A percentile compares a stretch with the other conserved stretches of the same genome.
Conservation (phyloP, 2,329 filamentous ascomycete species). For the Penicillium sp. region DNA sequence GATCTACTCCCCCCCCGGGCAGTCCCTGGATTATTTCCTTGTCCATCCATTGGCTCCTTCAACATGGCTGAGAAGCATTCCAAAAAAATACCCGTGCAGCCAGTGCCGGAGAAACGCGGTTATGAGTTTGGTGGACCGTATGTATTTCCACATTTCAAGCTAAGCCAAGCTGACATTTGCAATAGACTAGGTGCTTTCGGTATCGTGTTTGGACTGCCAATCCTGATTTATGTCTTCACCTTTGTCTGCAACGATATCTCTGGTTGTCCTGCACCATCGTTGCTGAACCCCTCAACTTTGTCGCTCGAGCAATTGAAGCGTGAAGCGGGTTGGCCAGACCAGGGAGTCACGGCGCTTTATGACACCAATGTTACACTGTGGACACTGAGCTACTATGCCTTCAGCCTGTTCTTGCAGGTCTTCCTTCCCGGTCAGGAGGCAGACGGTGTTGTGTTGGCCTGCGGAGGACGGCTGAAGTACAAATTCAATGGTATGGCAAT, state of each 20-base stretch:
- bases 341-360: slow-evolving; percentile 61
- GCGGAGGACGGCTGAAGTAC: slow-evolving; percentile 69
- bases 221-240: slow-evolving; percentile 67
- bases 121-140: slow-evolving; percentile 44
- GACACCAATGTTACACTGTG: slow-evolving; percentile 62
- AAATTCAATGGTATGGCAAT: slow-evolving; percentile 60
- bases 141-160: slow-evolving; percentile 15
- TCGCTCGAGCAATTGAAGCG: slow-evolving; percentile 63
- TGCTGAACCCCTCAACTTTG: slow-evolving; percentile 63
- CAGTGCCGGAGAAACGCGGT: slow-evolving; percentile 35
- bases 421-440: slow-evolving; percentile 65
- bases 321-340: slow-evolving; percentile 70
- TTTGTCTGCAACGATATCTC: slow-evolving; percentile 89
- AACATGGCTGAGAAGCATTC: slow-evolving; percentile 29
- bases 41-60: background rate
- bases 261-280: slow-evolving; percentile 77
- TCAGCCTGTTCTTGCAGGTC: slow-evolving; percentile 65
- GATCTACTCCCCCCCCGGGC: background rate
- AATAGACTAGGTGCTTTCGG: slow-evolving; percentile 62
- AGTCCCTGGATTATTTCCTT: slow-evolving; percentile 2
- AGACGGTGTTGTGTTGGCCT: slow-evolving; percentile 61
- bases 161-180: slow-evolving; percentile 11
- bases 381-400: slow-evolving; percentile 65
- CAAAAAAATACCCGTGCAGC: slow-evolving; percentile 28
- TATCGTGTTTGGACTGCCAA: slow-evolving; percentile 71